A percentile compares a stretch with the other conserved stretches of the same genome.
phyloP scores from a whole-genome alignment of 257 asterid genomes.

The Gynochthodes officinalis region DNA sequence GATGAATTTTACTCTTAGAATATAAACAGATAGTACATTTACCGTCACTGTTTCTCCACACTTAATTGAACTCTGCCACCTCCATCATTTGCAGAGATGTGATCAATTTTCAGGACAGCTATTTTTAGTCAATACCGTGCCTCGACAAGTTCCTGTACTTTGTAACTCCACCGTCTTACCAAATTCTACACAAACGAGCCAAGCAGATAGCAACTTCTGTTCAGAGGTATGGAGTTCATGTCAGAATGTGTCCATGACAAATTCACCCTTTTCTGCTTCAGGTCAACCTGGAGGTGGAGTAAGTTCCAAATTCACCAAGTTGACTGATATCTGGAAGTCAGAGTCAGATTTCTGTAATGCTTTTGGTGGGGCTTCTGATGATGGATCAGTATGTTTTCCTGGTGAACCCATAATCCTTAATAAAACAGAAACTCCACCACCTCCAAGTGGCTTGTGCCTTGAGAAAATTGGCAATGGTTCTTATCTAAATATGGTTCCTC shows the following conservation, averaged over 20 bases:
- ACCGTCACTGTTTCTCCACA: neutral
- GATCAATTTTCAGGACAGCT: slow-evolving; percentile 83
- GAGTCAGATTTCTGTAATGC: slow-evolving; percentile 64
- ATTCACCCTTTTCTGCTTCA: slow-evolving; percentile 64
- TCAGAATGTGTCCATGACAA: slow-evolving; percentile 53
- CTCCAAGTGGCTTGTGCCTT: slow-evolving; percentile 73
- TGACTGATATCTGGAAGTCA: slow-evolving; percentile 68
- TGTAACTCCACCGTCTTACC: slow-evolving; percentile 67
- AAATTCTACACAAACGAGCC: slow-evolving; percentile 47
- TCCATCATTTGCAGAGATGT: slow-evolving; percentile 57
- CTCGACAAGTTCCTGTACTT: slow-evolving; percentile 59
- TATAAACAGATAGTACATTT: neutral
- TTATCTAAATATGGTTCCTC: slow-evolving; percentile 71
- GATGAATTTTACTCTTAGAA: neutral
- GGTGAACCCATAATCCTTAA: slow-evolving; percentile 56
- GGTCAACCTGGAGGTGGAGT: slow-evolving; percentile 43
- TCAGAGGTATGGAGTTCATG: slow-evolving; percentile 70
- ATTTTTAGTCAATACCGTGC: slow-evolving; percentile 38
- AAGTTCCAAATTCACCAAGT: slow-evolving; percentile 45
- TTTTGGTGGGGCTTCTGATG: slow-evolving; percentile 63
- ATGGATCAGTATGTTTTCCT: slow-evolving; percentile 50
- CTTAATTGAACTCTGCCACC: slow-evolving; percentile 11
- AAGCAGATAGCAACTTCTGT: slow-evolving; percentile 51
- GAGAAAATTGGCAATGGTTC: slow-evolving; percentile 79
- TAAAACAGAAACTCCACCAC: slow-evolving; percentile 34